Conservation (phyloP, 495 filamentous ascomycete species). For the Sphaerosporella brunnea region DNA sequence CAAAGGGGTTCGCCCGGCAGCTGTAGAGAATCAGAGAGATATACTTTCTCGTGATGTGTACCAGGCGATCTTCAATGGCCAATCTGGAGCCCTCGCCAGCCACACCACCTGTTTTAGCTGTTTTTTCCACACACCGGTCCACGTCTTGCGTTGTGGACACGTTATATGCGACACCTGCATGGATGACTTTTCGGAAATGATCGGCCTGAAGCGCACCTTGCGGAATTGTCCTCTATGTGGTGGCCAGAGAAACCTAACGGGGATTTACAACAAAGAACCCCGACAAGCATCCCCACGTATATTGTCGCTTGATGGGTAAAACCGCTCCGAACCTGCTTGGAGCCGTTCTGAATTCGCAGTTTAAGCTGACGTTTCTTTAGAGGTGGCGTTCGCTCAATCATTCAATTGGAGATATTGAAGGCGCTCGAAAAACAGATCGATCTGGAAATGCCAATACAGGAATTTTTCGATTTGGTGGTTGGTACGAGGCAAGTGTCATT, state of each 20-base stretch:
- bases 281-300: slow-evolving; percentile 26
- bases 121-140: slow-evolving; percentile 27
- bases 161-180: slow-evolving; percentile 28
- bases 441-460: slow-evolving; percentile 26
- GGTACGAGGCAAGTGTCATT: slow-evolving; percentile 29
- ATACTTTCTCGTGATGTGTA: neutral
- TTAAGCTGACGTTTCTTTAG: no score
- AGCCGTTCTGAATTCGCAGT: no score
- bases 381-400: slow-evolving; percentile 20
- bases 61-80: neutral
- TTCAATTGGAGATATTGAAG: slow-evolving; percentile 16
- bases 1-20: neutral
- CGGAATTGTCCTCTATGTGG: slow-evolving; percentile 4
- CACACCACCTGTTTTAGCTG: slow-evolving; percentile 30
- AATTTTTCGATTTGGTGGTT: slow-evolving; percentile 33
- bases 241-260: neutral
- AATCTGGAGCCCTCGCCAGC: slow-evolving; percentile 8
- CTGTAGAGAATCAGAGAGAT: neutral
- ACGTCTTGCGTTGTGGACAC: slow-evolving; percentile 30
- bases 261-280: slow-evolving; percentile 25
- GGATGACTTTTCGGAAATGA: slow-evolving; percentile 10
- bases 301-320: slow-evolving; percentile 31
- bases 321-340: neutral
- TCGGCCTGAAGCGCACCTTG: neutral
- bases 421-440: slow-evolving; percentile 17